Evolutionary conservation across 2,329 filamentous ascomycete species (phyloP).

Genomic region (Bipolaris bicolor): DNA sequence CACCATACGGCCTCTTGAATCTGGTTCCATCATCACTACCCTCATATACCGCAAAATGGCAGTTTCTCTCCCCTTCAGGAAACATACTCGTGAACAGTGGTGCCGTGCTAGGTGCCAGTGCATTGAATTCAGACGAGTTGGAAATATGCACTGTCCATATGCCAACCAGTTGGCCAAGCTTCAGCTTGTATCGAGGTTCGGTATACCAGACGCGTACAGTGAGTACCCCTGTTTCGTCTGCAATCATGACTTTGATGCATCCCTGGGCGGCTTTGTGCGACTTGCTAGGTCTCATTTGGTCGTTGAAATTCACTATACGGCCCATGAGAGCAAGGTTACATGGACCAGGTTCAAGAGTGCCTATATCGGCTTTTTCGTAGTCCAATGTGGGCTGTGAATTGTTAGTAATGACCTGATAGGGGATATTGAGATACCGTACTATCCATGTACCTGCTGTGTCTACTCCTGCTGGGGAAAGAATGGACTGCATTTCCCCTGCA

Average conservation of each 20-base stretch:
- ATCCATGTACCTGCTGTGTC: slow-evolving; percentile 32
- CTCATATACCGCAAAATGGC: slow-evolving; percentile 61
- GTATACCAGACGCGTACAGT: slow-evolving; percentile 63
- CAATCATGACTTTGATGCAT: slow-evolving; percentile 61
- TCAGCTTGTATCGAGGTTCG: slow-evolving; percentile 50
- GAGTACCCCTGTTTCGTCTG: slow-evolving; percentile 62
- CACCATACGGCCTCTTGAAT: slow-evolving; percentile 57
- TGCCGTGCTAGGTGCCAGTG: slow-evolving; percentile 52
- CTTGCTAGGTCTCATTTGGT: slow-evolving; percentile 52
- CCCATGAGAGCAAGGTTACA: slow-evolving; percentile 60
- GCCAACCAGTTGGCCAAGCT: slow-evolving; percentile 61
- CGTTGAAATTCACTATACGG: slow-evolving; percentile 62
- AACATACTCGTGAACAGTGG: slow-evolving; percentile 63
- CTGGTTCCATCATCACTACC: slow-evolving; percentile 53
- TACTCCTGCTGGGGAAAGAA: slow-evolving; percentile 42
- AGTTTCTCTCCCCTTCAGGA: slow-evolving; percentile 61
- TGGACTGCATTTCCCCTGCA: slow-evolving; percentile 52
- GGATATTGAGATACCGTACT: slow-evolving; percentile 4
- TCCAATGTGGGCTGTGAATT: slow-evolving; percentile 52
- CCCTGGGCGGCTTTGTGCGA: slow-evolving; percentile 56
- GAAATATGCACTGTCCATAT: slow-evolving; percentile 64
- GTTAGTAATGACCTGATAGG: slow-evolving; percentile 7
- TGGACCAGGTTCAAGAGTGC: slow-evolving; percentile 57
- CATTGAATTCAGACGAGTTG: slow-evolving; percentile 51
- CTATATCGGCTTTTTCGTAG: slow-evolving; percentile 58